A percentile compares a stretch with the other conserved stretches of the same genome.
Evolutionary conservation across 192 early-diverging fungal species (phyloP).

Genomic region (Coemansia sp.): DNA sequence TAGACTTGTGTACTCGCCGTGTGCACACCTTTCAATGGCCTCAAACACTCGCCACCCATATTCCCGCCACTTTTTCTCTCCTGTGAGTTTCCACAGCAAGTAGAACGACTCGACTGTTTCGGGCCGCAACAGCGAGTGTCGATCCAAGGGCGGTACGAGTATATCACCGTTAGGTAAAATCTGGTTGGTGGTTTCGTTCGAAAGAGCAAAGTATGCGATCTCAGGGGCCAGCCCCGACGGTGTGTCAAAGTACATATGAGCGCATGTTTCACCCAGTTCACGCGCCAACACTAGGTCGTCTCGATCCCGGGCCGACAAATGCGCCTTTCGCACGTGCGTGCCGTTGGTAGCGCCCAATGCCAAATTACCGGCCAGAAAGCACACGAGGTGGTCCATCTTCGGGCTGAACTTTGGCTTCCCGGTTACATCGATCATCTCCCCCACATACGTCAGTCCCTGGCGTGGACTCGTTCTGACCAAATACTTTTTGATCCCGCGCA

Average conservation of each 20-base stretch:
- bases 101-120: conserved; percentile 90
- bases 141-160: conserved; percentile 16
- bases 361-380: conserved; percentile 67
- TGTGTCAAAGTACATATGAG: conserved; percentile 79
- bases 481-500: conserved; percentile 47
- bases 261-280: conserved; percentile 76
- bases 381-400: conserved; percentile 92
- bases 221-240: conserved; percentile 72
- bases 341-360: conserved; percentile 48
- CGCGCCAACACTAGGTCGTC: conserved; percentile 77
- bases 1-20: conserved; percentile 58
- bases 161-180: conserved; percentile 30
- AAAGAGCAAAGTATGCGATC: conserved; percentile 17
- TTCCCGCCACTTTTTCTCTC: conserved; percentile 70
- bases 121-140: conserved; percentile 68
- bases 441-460: conserved; percentile 27
- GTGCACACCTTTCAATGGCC: conserved; percentile 72
- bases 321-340: conserved; percentile 6
- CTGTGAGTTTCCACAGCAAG: conserved; percentile 78
- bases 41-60: conserved; percentile 80
- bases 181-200: conserved; percentile 8
- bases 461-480: conserved; percentile 17
- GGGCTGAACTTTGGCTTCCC: conserved; percentile 44
- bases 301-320: conserved; percentile 22
- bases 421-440: conserved; percentile 50